Base-by-base conservation (phyloP, 2,329 filamentous ascomycete genomes). In the Samsoniella hepiali region DNA sequence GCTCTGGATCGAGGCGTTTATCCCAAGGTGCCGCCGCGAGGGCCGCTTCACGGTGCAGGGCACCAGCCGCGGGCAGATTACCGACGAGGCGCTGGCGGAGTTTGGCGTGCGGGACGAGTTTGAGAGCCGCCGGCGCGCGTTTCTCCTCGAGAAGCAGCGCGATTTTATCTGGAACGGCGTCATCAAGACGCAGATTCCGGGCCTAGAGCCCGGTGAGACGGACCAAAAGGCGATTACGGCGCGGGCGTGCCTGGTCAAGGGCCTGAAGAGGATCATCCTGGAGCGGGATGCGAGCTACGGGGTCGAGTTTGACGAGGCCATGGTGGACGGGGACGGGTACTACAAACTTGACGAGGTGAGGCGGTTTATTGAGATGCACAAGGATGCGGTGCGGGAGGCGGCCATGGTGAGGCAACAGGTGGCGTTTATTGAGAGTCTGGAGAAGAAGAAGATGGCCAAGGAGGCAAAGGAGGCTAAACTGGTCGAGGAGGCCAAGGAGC, bases 1-100 rank as follows among this genome's bases (percentile, higher is more conserved):
- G 2, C 71, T 72, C 6, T 93, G 89, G 82, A 72, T 88, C 5
- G 79, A 88, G 1, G 83, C 87, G 5, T 92, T 85, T 66, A 73
- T 89, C n/a, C 85, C 87, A 0, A 69, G 69, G 2, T 83, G 83
- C 64, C 76, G 79, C 1, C 73, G 74, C 1, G 64, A 78, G 31
- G 76, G 75, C 0, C 73, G 73, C 1, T 80, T 78, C 62, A 56
- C 69, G 1, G 57, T 66, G 29, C 68, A 65, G 38, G 68, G 57
- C 0, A 67, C 69, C 1, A 73, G 71, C 2, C 76, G 87, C 29
- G 74, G 81, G 7, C 59, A 77, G 5, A 77, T 89, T 1, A 79
- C 81, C 0, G 68, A 79, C 0, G 79, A 85, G 57, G 87, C 84
- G 0, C 81, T 91, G 34, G 70, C 68, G 0, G 69, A 65, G 2